Evolutionary conservation across 192 early-diverging fungal genomes (phyloP).

Genomic region (Coemansia sp.): DNA sequence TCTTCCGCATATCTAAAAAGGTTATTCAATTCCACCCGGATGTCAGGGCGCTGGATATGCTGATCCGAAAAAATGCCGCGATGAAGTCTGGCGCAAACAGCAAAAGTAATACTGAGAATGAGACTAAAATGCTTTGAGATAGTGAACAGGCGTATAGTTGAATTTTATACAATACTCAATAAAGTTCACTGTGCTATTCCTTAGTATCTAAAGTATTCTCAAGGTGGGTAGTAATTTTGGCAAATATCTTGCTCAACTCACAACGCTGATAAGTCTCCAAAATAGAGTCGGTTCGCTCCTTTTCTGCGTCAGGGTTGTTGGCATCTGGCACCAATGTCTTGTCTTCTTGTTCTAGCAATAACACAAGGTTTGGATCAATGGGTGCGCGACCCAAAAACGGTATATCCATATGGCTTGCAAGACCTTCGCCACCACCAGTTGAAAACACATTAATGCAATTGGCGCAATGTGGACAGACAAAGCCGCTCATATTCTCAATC

Average conservation of each 20-base stretch:
- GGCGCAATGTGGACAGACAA: slow-evolving; percentile 85
- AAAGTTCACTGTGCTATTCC: background rate
- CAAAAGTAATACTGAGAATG: slow-evolving; percentile 7
- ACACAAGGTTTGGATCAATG: slow-evolving; percentile 80
- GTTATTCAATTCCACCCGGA: slow-evolving; percentile 46
- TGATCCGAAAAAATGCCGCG: slow-evolving; percentile 31
- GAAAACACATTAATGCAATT: slow-evolving; percentile 90
- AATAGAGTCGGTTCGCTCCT: slow-evolving; percentile 32
- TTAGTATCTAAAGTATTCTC: slow-evolving; percentile 7
- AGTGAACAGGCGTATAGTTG: background rate
- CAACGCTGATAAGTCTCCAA: slow-evolving; percentile 55
- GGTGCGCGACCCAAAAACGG: slow-evolving; percentile 89
- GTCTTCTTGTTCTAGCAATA: slow-evolving; percentile 62
- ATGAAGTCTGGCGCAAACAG: slow-evolving; percentile 1
- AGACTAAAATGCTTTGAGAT: background rate
- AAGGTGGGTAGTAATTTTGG: slow-evolving; percentile 20
- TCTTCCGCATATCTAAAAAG: slow-evolving; percentile 39
- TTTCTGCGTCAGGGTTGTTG: slow-evolving; percentile 30
- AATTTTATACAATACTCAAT: background rate
- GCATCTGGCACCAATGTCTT: slow-evolving; percentile 50
- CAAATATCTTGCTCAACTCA: slow-evolving; percentile 50
- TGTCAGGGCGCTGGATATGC: slow-evolving; percentile 27
- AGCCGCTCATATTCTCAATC: slow-evolving; percentile 98
- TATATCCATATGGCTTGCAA: slow-evolving; percentile 82
- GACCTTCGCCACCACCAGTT: slow-evolving; percentile 85